phyloP scores from a whole-genome alignment of 306 rosid species.

The Cicer arietinum region DNA sequence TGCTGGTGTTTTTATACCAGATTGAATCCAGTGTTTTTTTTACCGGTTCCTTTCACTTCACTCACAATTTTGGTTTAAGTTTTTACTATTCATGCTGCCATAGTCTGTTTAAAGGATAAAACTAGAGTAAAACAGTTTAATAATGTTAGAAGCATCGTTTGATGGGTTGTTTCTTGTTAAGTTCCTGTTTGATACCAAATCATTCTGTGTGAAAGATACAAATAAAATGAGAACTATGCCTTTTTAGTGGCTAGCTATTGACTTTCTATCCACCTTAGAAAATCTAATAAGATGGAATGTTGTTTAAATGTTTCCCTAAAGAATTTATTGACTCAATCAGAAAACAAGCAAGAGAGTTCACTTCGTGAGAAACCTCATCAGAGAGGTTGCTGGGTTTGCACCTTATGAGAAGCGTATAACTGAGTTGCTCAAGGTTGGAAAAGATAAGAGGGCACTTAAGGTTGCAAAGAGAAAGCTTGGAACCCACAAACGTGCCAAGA shows the following conservation, averaged over 20 bases:
- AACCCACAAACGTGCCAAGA: slow-evolving; percentile 90
- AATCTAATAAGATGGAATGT: background rate
- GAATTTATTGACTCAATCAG: slow-evolving; percentile 43
- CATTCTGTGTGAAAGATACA: background rate
- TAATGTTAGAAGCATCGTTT: background rate
- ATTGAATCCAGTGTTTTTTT: too few relatives aligned
- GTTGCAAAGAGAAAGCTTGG: slow-evolving; percentile 89
- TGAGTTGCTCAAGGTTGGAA: slow-evolving; percentile 97
- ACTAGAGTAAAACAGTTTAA: background rate
- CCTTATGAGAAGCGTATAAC: slow-evolving; percentile 94
- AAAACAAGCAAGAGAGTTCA: slow-evolving; percentile 85
- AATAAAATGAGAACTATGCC: background rate
- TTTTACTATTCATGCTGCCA: background rate
- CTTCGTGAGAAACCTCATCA: slow-evolving; percentile 74
- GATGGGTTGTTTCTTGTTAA: background rate
- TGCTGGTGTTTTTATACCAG: too few relatives aligned
- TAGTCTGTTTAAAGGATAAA: background rate
- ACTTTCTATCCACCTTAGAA: background rate
- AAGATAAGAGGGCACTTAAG: slow-evolving; percentile 85
- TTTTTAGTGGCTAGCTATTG: background rate
- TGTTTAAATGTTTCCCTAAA: background rate
- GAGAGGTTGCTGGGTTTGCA: slow-evolving; percentile 93
- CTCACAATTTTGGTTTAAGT: background rate
- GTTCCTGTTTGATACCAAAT: too few relatives aligned
- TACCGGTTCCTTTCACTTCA: too few relatives aligned